These are phyloP conservation scores for Gynostemma pentaphyllum DNA, from an alignment of 306 rosid species.

Conservation along the genomic window DNA sequence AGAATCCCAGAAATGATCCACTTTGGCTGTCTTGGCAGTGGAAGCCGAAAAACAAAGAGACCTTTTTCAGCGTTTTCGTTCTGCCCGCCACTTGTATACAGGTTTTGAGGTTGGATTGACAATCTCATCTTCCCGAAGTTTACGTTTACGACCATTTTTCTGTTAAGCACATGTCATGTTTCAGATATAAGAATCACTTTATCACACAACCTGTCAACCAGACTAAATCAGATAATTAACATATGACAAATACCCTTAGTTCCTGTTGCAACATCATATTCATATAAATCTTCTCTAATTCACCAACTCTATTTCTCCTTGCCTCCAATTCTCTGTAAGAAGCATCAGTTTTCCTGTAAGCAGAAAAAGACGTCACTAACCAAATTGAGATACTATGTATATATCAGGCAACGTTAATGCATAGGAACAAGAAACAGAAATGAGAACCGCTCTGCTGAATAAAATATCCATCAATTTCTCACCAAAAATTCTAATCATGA, in stretches of 20 bases:
- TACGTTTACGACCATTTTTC: constrained; percentile 66
- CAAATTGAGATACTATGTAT: not conserved
- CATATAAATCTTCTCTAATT: constrained; percentile 53
- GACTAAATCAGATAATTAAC: not conserved
- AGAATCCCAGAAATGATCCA: too few species aligned
- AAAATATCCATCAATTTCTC: not conserved
- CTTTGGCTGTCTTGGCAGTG: too few species aligned
- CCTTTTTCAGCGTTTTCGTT: constrained; percentile 50
- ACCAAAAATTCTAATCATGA: not conserved
- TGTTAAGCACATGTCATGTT: constrained; percentile 3
- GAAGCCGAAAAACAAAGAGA: too few species aligned
- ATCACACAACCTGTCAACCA: not conserved
- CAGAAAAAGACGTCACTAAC: not conserved
- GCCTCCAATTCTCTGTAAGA: constrained; percentile 55
- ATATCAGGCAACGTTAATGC: not conserved
- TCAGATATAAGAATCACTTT: not conserved
- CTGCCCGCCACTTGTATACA: constrained; percentile 68
- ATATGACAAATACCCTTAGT: constrained; percentile 40
- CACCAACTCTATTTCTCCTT: constrained; percentile 46
- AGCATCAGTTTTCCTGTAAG: constrained; percentile 39
- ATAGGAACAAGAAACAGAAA: not conserved
- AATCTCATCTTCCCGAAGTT: constrained; percentile 65
- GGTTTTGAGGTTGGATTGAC: constrained; percentile 41
- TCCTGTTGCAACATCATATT: constrained; percentile 73
- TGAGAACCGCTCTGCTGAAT: not conserved